phyloP scores from a whole-genome alignment of 176 grass and related monocot species.

The Miscanthus lutarioriparius region DNA sequence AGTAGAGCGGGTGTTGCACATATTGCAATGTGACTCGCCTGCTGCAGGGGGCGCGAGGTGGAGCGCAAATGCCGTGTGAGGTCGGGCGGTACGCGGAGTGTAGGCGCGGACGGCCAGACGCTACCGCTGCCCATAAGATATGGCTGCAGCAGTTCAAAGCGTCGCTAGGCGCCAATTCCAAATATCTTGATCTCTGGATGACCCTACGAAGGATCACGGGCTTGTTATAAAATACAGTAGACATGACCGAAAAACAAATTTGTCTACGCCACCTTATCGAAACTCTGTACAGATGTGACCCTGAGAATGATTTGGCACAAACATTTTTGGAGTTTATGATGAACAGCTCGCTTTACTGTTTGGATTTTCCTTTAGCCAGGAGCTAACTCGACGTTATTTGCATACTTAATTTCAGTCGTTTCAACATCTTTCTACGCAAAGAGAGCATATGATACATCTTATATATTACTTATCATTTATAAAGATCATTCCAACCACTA shows the following conservation, averaged over 20 bases:
- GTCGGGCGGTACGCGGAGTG: too few relatives aligned
- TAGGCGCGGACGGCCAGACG: too few relatives aligned
- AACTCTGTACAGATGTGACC: background rate
- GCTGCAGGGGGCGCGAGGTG: too few relatives aligned
- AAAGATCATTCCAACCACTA: background rate
- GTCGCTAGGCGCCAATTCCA: background rate
- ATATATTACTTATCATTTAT: background rate
- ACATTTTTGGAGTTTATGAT: background rate
- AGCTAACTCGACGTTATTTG: background rate
- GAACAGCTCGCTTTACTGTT: background rate
- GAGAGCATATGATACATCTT: background rate
- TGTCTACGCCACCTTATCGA: background rate
- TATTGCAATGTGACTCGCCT: too few relatives aligned
- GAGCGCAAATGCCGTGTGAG: too few relatives aligned
- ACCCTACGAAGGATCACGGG: background rate
- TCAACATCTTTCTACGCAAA: background rate
- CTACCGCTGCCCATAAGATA: too few relatives aligned
- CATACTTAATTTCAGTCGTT: background rate
- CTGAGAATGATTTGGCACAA: background rate
- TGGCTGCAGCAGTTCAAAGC: background rate
- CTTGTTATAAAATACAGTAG: background rate
- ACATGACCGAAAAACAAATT: background rate
- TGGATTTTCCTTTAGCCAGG: background rate
- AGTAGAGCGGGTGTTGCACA: too few relatives aligned
- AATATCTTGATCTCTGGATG: background rate